Base-by-base conservation (phyloP, 352 stramenopile genomes). In the Globisporangium cylindrosporum region DNA sequence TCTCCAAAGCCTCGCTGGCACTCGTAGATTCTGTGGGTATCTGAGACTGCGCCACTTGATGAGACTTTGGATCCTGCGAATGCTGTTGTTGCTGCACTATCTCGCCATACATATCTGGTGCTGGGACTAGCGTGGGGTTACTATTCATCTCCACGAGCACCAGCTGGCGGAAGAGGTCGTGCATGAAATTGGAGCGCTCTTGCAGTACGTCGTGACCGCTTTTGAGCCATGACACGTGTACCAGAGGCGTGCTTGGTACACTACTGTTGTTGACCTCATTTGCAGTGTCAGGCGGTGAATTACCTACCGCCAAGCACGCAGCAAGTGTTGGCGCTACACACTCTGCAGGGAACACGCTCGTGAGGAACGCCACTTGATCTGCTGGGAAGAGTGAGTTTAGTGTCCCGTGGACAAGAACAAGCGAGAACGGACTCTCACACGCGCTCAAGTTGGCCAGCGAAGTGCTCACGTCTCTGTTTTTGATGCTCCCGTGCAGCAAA, bases 141-240 rank as follows among this genome's bases (percentile, higher is more conserved):
- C 4, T 14, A 32, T 27, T 38, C 1, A 32, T 18, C 12, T 71
- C 57, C 5, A 67, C 64, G 0, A 72, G 18, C 8, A 75, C 66
- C 10, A 90, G 70, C 48, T 89, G 78, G 1, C 73, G 69, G 38
- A 92, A 76, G 12, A 93, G 75, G 8, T 87, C 74, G 51, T 82
- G 75, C 36, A 91, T 69, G 64, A 84, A 93, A 1, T 61, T 61
- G 4, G 74, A 8, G 2, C 85, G 79, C 64, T 94, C 86, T 67
- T 94, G 84, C 5, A 89, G 43, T 8, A 93, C 5, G 51, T 94
- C 84, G 61, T 94, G 82, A 0, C 86, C 86, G 53, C 81, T 81
- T 69, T 93, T 93, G 59, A 94, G 79, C 86, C 86, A 94, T 24
- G 83, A 79, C 0, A 89, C 63, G 53, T 90, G 78, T 32, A 89